Evolutionary conservation across 2,329 filamentous ascomycete genomes (phyloP), one percentile per base, ranked within the genome.

Genomic region (Lachnum nothofagi): DNA sequence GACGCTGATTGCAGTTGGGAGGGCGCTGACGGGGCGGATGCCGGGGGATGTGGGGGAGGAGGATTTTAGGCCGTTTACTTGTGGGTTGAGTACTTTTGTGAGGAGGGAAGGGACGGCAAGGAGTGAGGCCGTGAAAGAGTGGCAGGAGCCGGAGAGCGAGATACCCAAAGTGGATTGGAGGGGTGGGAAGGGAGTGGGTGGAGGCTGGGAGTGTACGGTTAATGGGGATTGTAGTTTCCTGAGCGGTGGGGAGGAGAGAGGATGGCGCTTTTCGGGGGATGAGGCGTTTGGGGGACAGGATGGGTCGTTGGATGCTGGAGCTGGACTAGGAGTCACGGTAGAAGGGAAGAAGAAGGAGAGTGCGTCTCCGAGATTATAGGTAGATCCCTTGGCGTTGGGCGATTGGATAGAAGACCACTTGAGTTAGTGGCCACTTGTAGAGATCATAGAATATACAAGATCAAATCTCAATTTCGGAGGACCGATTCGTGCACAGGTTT

Each of bases 141-240:
- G 72, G 55, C 61, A 63, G 56, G 49, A 67, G 60, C 43, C 68
- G 63, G 58, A 62, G 48, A 54, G 44, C 16, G 55, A 63, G 17
- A 68, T 72, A 42, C 74, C 68, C 1, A 62, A 62, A 49, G 54
- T 75, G 16, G 63, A 68, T 4, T 88, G 83, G 84, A 75, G 70
- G 56, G 69, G 67, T 52, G 79, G 78, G 0, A 74, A 70, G 19
- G 85, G 85, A 17, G 78, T 91, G 33, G 73, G 76, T 22, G 89
- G 88, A 31, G 85, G 85, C 23, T 98, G 91, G 91, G 76, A 80
- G 34, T 91, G 89, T 63, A 77, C 81, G 51, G 65, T 79, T 45
- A 91, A 95, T 70, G 89, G 89, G 14, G 88, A 95, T 66, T 95
- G 90, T 63, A 83, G 79, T 51, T 95, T 91, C 68, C 72, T 97